Percentiles rank a stretch among this genome's conserved stretches.
These are phyloP conservation scores for Tylopilus orsonianus DNA, from an alignment of 1,284 basidiomycete genomes.

Conservation along the genomic window DNA sequence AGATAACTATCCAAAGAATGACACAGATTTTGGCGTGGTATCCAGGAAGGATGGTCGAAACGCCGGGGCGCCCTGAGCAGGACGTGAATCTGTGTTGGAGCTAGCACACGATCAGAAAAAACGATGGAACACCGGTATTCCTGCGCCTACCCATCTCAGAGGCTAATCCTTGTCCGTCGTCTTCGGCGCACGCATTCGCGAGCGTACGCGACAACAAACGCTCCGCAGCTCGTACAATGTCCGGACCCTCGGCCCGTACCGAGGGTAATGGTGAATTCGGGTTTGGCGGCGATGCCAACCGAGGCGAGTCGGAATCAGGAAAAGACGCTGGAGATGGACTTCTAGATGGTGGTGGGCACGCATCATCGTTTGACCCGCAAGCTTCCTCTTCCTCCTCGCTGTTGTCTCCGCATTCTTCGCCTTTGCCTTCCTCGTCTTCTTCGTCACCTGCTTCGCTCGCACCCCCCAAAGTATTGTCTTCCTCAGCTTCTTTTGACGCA, in stretches of 20 bases:
- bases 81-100: conserved; percentile 68
- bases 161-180: conserved; percentile 52
- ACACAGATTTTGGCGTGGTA: conserved; percentile 61
- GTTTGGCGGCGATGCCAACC: conserved; percentile 2
- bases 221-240: conserved; percentile 51
- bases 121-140: neutral
- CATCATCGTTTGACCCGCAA: conserved; percentile 27
- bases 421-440: conserved; percentile 18
- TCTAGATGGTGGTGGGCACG: conserved; percentile 17
- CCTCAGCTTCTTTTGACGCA: neutral
- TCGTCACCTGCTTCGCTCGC: conserved; percentile 19
- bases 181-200: conserved; percentile 54
- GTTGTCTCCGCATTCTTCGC: conserved; percentile 15
- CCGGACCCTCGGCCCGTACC: conserved; percentile 45
- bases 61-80: conserved; percentile 68
- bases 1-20: conserved; percentile 43
- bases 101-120: conserved; percentile 35
- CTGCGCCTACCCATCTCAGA: conserved; percentile 55
- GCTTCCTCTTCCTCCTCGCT: conserved; percentile 28
- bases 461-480: neutral
- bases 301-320: conserved; percentile 9
- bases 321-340: conserved; percentile 28
- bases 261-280: conserved; percentile 1
- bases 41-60: conserved; percentile 71
- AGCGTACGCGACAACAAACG: conserved; percentile 61